Conservation (phyloP, 306 rosid species). For the Trifolium subterraneum region DNA sequence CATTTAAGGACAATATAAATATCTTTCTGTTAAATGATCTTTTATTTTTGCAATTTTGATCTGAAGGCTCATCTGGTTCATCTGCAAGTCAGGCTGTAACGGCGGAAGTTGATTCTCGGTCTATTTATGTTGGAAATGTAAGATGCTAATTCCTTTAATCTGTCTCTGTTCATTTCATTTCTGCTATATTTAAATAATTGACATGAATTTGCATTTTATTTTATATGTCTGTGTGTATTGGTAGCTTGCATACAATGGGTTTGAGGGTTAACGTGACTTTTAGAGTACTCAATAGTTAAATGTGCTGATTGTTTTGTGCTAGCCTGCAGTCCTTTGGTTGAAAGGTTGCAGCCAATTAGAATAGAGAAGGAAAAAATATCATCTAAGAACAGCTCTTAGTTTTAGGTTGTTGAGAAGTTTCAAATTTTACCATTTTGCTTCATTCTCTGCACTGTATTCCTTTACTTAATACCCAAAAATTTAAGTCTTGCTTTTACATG, state of each 20-base stretch:
- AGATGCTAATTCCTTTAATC: conserved; percentile 46
- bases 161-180: conserved; percentile 8
- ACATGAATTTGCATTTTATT: conserved; percentile 20
- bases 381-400: neutral
- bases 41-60: conserved; percentile 29
- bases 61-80: conserved; percentile 52
- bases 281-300: neutral
- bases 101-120: conserved; percentile 81
- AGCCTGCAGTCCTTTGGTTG: neutral
- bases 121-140: conserved; percentile 87
- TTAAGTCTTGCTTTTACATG: neutral
- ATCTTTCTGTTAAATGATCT: conserved; percentile 4
- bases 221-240: neutral
- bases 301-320: neutral
- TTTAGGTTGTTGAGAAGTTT: neutral
- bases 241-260: neutral
- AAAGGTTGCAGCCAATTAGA: conserved; percentile 2
- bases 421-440: conserved; percentile 19
- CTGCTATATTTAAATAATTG: neutral
- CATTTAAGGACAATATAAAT: neutral
- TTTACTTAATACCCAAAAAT: neutral
- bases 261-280: neutral
- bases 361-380: neutral
- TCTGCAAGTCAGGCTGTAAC: conserved; percentile 71
- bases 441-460: neutral